Evolutionary conservation across 208 protist species (phyloP), one percentile per base, ranked within the genome.

Genomic region (Crithidia sp.): DNA sequence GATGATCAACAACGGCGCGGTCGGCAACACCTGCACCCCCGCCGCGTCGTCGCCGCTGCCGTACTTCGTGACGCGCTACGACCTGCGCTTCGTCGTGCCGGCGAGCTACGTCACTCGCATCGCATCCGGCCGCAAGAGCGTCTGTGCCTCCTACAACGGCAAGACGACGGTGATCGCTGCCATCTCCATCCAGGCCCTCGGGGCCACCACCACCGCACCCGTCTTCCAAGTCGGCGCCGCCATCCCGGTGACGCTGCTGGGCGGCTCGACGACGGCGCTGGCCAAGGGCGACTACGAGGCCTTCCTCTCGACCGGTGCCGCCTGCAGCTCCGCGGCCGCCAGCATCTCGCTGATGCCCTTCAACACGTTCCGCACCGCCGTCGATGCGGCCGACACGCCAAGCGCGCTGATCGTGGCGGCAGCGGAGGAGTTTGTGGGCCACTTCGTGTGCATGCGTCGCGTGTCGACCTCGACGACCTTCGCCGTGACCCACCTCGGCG

Each of bases 1-100:
- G 6, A 74, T 94, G 73, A 74, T 92, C 19, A 91, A 90, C 74
- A 89, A 91, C 59, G 86, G 86, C 41, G 77, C 77, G 8, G 64
- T 78, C 5, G 84, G 89, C 28, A 54, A 53, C 58, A 58, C 62
- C 13, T 92, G 89, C 66, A 79, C 72, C 13, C 77, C 88, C 5
- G 16, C 55, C 14, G 83, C 85, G 19, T 58, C 67, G 40, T 71
- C 64, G 28, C 8, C 64, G 36, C 68, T 93, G 13, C 62, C 76
- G 16, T 93, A 85, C 79, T 65, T 90, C 13, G 58, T 89, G 28
- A 67, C 67, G 14, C 64, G 77, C 49, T 61, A 78, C 62, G 61
- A 67, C 12, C 45, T 90, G 54, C 75, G 79, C 8, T 69, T 93
- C 39, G 55, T 70, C 44, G 28, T 93, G 2, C 67, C 81, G n/a